These are phyloP conservation scores for Pseudocercospora musae DNA, from an alignment of 2,329 filamentous ascomycete genomes.

Conservation along the genomic window DNA sequence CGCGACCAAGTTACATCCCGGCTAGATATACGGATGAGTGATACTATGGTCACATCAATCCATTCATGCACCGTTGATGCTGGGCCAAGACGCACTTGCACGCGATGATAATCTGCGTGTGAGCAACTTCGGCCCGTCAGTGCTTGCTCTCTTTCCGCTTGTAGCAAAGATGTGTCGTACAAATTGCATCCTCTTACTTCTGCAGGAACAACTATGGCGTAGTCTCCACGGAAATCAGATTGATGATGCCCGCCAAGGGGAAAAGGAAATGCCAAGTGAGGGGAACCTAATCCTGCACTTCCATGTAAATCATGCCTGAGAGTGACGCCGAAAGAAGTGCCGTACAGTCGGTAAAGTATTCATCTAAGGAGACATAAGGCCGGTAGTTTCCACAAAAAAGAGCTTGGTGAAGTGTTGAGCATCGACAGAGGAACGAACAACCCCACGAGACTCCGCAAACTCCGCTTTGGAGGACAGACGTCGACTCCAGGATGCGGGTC, in stretches of 20 bases:
- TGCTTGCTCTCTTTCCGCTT: background rate
- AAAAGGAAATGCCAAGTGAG: background rate
- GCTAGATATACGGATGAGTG: background rate
- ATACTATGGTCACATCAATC: background rate
- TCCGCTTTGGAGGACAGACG: background rate
- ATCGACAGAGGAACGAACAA: background rate
- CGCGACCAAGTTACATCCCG: background rate
- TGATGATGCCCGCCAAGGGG: constrained; percentile 1
- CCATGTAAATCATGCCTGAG: background rate
- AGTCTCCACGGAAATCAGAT: background rate
- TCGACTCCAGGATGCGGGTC: background rate
- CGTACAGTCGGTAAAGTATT: background rate
- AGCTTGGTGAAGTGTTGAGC: background rate
- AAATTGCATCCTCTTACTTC: background rate
- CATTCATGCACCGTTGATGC: background rate
- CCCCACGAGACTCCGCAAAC: background rate
- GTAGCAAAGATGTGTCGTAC: constrained; percentile 1
- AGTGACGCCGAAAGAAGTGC: background rate
- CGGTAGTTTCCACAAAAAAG: background rate
- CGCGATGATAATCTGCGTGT: background rate
- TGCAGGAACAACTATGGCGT: background rate
- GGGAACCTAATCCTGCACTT: background rate
- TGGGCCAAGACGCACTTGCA: background rate
- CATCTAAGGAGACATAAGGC: background rate
- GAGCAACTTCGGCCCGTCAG: background rate